Evolutionary conservation across 2,329 filamentous ascomycete genomes (phyloP), one percentile per base, ranked within the genome.

Genomic region (Hypoxylon sp.): DNA sequence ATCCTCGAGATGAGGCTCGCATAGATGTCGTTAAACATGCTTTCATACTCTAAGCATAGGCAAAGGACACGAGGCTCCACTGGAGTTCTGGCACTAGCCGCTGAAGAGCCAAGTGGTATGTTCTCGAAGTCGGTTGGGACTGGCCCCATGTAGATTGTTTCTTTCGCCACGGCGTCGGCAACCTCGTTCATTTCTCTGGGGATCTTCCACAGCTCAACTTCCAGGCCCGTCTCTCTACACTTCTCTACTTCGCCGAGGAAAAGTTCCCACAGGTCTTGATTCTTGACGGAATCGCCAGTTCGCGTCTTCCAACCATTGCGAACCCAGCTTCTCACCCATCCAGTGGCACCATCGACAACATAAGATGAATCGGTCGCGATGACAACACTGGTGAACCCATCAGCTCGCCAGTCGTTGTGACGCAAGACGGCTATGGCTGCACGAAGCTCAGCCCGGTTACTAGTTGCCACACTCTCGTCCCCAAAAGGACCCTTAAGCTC

Each of bases 401-500:
- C 39, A 24, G 37, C 37, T 46, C 24, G n/a, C 85, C 85, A 87
- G 67, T 74, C 8, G 2, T 80, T 77, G 70, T 80, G 83, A 29
- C 81, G 78, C 24, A 88, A 78, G 3, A 83, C 87, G 4, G 80
- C 84, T 51, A 87, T 82, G 4, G 84, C 84, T 5, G 86, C 86
- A 13, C 86, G 86, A 5, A 89, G 81, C 74, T 88, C 85, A 2
- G 87, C 87, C 3, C 86, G 81, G 69, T 87, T 86, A 77, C 81
- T 87, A 19, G 80, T 87, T 65, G 84, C 82, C 6, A 69, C 54
- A 44, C 74, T 62, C 0, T 55, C 14, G 24, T 81, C 75, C 11
- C 81, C 82, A 52, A 75, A 82, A 2, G 83, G 84, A 0, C 85
- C 84, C 37, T 76, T 59, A 2, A 69, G 73, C 73, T 87, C 85